Evolutionary conservation across 176 grass and related monocot species (phyloP), one percentile per base, ranked within the genome.

Genomic region (Elaeis guineensis): DNA sequence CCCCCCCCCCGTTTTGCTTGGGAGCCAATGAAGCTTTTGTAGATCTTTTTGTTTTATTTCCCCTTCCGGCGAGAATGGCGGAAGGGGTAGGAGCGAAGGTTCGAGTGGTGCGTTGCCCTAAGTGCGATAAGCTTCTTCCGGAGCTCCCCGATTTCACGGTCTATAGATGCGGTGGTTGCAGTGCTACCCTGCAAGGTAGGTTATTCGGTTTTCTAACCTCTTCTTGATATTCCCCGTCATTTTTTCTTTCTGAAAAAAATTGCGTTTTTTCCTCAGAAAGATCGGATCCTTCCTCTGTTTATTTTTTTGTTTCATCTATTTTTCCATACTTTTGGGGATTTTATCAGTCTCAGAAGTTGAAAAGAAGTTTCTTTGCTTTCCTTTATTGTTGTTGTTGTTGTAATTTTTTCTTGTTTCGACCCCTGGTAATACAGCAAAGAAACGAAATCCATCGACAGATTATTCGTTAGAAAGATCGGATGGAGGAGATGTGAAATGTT

Each of bases 121-220:
- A 56, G 58, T 98, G 93, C 65, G 84, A 98, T 72, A 92, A 92
- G 76, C 89, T 89, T 81, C 80, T 98, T 20, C 93, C 93, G 19
- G 93, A 98, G 68, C 77, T 89, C 44, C 87, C 84, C 17, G 73
- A 63, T 50, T 92, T 75, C 84, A 86, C 79, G 65, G 61, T 98
- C 72, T 98, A 98, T 72, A 69, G 90, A 57, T 97, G 92, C 69
- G 92, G 92, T 61, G 86, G 78, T 2, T 98, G 93, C 66, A 84
- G 87, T 58, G 70, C 87, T 56, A 67, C 87, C 8, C 93, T 98
- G 25, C 84, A 86, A 80, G 81, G 93, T 92, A 26, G 35, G 35
- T 61, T 22, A 17, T 49, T 48, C 21, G 2, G 21, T 23, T 52
- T 8, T 4, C 3, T 32, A 55, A 21, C 15, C 5, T 17, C 8